These are phyloP conservation scores for Cryphonectria radicalis DNA, from an alignment of 2,329 filamentous ascomycete species.

Conservation along the genomic window DNA sequence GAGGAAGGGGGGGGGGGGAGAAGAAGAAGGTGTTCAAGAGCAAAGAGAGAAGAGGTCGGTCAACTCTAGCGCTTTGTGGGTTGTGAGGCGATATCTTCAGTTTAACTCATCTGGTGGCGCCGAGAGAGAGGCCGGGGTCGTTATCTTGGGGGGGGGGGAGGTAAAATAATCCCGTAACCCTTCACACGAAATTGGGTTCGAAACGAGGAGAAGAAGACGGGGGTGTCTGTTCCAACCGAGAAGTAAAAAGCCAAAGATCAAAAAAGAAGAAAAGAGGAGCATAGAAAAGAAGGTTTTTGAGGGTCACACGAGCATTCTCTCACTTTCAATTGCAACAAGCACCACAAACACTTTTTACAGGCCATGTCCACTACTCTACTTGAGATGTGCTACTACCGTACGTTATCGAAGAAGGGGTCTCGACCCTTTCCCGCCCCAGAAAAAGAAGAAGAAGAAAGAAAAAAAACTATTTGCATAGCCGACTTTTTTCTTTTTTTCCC, in stretches of 20 bases:
- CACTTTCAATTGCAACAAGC: neutral
- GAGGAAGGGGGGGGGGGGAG: neutral
- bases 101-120: neutral
- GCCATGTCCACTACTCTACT: neutral
- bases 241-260: neutral
- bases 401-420: neutral
- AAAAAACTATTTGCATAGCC: neutral
- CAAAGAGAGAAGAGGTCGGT: neutral
- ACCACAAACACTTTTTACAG: neutral
- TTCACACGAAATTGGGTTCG: neutral
- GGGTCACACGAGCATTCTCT: neutral
- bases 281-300: neutral
- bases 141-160: conserved; percentile 2
- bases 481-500: neutral
- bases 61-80: neutral
- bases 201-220: neutral
- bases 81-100: neutral
- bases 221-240: neutral
- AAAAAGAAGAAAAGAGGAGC: neutral
- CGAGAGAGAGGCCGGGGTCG: neutral
- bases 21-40: neutral
- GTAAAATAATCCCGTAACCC: neutral
- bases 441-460: too few species aligned
- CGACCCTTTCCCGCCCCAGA: neutral
- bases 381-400: neutral